phyloP scores from a whole-genome alignment of 2,329 filamentous ascomycete species.

The Neoarthrinium moseri region DNA sequence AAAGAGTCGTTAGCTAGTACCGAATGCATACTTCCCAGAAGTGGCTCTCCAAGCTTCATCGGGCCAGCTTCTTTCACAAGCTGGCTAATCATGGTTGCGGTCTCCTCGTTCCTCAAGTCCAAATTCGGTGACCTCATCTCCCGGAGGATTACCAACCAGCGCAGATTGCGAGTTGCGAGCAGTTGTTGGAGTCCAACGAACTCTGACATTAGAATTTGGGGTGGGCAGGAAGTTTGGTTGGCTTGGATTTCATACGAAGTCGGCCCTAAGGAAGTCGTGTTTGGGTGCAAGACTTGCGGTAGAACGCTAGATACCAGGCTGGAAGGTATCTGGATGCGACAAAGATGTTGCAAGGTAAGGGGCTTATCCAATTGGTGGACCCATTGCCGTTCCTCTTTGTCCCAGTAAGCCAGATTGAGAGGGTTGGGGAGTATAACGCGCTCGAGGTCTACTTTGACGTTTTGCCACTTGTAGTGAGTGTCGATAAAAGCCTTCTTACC shows the following conservation, averaged over 20 bases:
- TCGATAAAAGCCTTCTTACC: neutral
- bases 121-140: constrained; percentile 54
- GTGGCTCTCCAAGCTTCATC: constrained; percentile 16
- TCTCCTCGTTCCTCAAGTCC: constrained; percentile 57
- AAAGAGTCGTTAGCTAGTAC: constrained; percentile 50
- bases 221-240: constrained; percentile 45
- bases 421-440: no score
- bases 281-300: neutral
- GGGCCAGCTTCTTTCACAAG: constrained; percentile 58
- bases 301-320: neutral
- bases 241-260: constrained; percentile 53
- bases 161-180: constrained; percentile 40
- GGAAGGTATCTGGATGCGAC: neutral
- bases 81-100: constrained; percentile 46
- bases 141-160: constrained; percentile 48
- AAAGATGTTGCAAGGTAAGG: neutral
- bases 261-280: neutral
- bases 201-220: constrained; percentile 46
- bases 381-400: no score
- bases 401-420: neutral
- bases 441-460: no score
- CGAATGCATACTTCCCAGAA: constrained; percentile 45
- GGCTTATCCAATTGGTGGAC: neutral
- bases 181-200: constrained; percentile 50
- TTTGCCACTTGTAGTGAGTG: neutral